Conservation (phyloP, 2,329 filamentous ascomycete genomes). For the Alternaria sp. region DNA sequence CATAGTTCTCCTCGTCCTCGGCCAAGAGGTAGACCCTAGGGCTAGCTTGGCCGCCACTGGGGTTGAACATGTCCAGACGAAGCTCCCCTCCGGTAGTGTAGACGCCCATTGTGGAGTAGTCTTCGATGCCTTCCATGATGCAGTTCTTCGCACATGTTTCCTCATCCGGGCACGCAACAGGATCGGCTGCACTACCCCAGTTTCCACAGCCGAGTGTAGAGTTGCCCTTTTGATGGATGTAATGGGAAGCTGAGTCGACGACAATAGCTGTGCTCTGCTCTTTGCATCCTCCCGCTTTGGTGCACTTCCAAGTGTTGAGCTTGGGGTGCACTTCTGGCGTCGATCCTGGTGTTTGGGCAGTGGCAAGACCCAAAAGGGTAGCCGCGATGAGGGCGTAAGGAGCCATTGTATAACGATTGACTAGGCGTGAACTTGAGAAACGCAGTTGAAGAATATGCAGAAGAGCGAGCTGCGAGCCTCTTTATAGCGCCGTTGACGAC, state of each 20-base stretch:
- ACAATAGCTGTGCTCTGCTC: slow-evolving; percentile 58
- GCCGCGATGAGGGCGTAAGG: slow-evolving; percentile 33
- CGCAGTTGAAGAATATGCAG: not conserved
- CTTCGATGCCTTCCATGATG: slow-evolving; percentile 60
- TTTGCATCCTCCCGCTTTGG: slow-evolving; percentile 57
- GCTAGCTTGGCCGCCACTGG: slow-evolving; percentile 46
- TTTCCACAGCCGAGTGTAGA: slow-evolving; percentile 41
- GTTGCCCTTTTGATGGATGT: slow-evolving; percentile 51
- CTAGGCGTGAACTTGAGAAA: not conserved
- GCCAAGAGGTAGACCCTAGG: slow-evolving; percentile 70
- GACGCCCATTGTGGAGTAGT: slow-evolving; percentile 63
- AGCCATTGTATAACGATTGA: slow-evolving; percentile 23
- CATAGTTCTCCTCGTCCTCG: slow-evolving; percentile 63
- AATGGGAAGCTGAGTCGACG: slow-evolving; percentile 57
- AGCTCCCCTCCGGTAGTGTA: slow-evolving; percentile 57
- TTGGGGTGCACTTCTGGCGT: slow-evolving; percentile 58
- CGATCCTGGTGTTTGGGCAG: slow-evolving; percentile 38
- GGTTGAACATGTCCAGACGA: slow-evolving; percentile 52
- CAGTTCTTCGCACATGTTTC: slow-evolving; percentile 62
- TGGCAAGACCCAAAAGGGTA: slow-evolving; percentile 33
- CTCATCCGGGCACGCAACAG: slow-evolving; percentile 56
- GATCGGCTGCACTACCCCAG: slow-evolving; percentile 45
- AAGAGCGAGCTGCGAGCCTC: not conserved
- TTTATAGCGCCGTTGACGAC: not conserved
- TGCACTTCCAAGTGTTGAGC: slow-evolving; percentile 61